phyloP scores from a whole-genome alignment of 2,329 filamentous ascomycete genomes.

The Aspergillus pseudoterreus region DNA sequence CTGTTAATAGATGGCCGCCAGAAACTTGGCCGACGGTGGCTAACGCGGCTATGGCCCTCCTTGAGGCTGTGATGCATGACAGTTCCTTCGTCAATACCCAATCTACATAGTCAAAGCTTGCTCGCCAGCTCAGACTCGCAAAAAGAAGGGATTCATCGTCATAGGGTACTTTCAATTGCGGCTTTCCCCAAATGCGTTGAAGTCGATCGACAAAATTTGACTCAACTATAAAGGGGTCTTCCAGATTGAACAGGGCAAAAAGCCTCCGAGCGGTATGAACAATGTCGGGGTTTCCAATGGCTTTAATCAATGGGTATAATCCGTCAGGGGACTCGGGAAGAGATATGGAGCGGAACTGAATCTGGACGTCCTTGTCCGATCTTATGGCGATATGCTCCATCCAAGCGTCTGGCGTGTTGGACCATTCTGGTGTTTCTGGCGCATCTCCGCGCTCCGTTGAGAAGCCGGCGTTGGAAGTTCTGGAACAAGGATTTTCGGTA shows the following conservation, averaged over 20 bases:
- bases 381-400: neutral
- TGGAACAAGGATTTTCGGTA: neutral
- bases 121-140: constrained; percentile 4
- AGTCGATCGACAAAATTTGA: neutral
- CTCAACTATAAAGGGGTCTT: neutral
- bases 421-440: neutral
- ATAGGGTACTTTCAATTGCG: neutral
- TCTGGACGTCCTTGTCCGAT: neutral
- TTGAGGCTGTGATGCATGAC: constrained; percentile 6
- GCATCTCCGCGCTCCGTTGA: too few relatives aligned
- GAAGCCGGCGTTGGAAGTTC: too few relatives aligned
- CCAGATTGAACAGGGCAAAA: neutral
- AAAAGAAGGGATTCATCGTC: neutral
- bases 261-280: neutral
- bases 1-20: neutral
- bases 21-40: neutral
- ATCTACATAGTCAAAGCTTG: constrained; percentile 2
- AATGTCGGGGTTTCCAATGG: neutral
- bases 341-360: constrained; percentile 2
- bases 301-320: neutral
- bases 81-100: constrained; percentile 3
- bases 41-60: constrained; percentile 2
- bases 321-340: neutral
- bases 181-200: neutral
- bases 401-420: neutral